phyloP scores from a whole-genome alignment of 768 basidiomycete species.

The Omphalotus guepiniiformis region DNA sequence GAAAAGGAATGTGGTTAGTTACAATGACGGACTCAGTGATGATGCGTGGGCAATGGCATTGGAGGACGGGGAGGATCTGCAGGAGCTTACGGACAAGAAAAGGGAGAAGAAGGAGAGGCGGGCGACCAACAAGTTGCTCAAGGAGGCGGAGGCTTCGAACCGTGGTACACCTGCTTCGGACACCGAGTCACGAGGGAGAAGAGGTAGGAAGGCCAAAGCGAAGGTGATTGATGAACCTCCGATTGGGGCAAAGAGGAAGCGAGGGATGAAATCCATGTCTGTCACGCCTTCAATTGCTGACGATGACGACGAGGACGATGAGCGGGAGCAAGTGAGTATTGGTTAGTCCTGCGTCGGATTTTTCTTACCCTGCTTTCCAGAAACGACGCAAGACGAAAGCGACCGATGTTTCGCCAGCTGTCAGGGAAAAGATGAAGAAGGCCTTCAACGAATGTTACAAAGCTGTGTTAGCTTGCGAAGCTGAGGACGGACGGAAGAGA shows the following conservation, averaged over 20 bases:
- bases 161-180: slow-evolving; percentile 65
- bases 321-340: slow-evolving; percentile 57
- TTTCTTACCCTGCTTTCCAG: slow-evolving; percentile 30
- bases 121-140: slow-evolving; percentile 51
- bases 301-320: slow-evolving; percentile 71
- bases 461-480: slow-evolving; percentile 69
- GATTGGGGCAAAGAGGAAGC: slow-evolving; percentile 69
- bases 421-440: slow-evolving; percentile 80
- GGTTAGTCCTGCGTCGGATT: neutral
- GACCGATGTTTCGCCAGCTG: slow-evolving; percentile 49
- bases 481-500: slow-evolving; percentile 70
- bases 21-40: slow-evolving; percentile 91
- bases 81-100: slow-evolving; percentile 64
- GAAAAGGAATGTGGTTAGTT: slow-evolving; percentile 78
- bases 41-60: slow-evolving; percentile 90
- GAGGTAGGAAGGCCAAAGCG: slow-evolving; percentile 60
- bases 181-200: slow-evolving; percentile 54
- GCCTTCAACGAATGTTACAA: slow-evolving; percentile 72
- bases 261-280: slow-evolving; percentile 66
- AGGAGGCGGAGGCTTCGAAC: slow-evolving; percentile 56
- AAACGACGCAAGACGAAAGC: slow-evolving; percentile 83
- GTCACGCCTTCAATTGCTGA: slow-evolving; percentile 70
- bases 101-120: slow-evolving; percentile 65
- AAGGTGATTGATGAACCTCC: slow-evolving; percentile 48
- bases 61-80: slow-evolving; percentile 77